Percentiles rank a stretch among this genome's conserved stretches.
Conservation (phyloP, 2,329 filamentous ascomycete species). For the Talaromyces sp. region DNA sequence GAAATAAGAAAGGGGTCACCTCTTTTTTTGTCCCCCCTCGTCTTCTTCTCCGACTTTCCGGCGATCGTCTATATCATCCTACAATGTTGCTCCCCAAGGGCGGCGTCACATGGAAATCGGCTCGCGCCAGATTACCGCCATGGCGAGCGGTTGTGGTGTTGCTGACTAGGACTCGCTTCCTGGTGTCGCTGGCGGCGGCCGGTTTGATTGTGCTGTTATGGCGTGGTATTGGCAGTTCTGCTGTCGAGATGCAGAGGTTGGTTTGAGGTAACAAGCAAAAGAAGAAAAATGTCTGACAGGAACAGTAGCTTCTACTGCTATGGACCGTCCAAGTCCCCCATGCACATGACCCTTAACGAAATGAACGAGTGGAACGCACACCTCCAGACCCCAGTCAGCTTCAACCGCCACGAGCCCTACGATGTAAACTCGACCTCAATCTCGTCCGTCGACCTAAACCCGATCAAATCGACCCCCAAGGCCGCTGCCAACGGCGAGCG, state of each 20-base stretch:
- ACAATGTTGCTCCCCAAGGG: constrained; percentile 85
- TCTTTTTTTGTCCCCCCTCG: not conserved
- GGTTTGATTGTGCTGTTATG: constrained; percentile 76
- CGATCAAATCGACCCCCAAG: constrained; percentile 72
- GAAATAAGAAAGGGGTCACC: not conserved
- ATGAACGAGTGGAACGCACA: constrained; percentile 84
- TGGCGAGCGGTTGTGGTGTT: constrained; percentile 65
- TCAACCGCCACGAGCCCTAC: constrained; percentile 89
- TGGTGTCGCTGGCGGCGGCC: constrained; percentile 66
- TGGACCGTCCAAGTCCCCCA: constrained; percentile 90
- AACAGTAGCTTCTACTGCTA: constrained; percentile 84
- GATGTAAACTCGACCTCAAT: constrained; percentile 78
- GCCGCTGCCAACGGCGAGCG: constrained; percentile 77
- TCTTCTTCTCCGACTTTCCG: not conserved
- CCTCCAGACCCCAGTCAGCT: constrained; percentile 85
- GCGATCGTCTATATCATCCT: not conserved
- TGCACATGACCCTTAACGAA: constrained; percentile 91
- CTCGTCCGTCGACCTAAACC: constrained; percentile 75
- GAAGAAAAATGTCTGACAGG: not conserved
- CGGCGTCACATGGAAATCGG: constrained; percentile 87
- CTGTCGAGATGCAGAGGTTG: constrained; percentile 87
- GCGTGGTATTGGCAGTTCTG: constrained; percentile 74
- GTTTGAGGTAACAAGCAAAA: constrained; percentile 16
- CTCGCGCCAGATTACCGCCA: constrained; percentile 71
- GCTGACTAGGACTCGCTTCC: constrained; percentile 70